Evolutionary conservation across 306 rosid genomes (phyloP).

Genomic region (Prunus fruticosa): DNA sequence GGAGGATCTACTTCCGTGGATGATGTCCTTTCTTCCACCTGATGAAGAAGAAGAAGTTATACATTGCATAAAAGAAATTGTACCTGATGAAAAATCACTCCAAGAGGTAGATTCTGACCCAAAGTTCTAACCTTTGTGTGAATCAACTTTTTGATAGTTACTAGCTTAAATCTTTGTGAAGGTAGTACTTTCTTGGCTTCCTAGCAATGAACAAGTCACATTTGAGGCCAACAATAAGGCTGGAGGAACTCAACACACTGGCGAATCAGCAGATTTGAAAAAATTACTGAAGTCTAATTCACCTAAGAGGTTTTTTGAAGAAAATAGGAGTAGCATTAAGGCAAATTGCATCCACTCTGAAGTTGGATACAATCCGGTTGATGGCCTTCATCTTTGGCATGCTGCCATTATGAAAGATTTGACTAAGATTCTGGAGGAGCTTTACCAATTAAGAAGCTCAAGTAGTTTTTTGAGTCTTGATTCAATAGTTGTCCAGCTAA

Average conservation of each 20-base stretch:
- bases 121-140: slow-evolving; percentile 14
- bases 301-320: slow-evolving; percentile 31
- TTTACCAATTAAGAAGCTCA: slow-evolving; percentile 47
- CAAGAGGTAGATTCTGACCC: slow-evolving; percentile 60
- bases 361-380: slow-evolving; percentile 48
- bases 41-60: slow-evolving; percentile 55
- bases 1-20: slow-evolving; percentile 62
- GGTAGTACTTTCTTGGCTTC: slow-evolving; percentile 80
- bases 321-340: slow-evolving; percentile 29
- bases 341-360: slow-evolving; percentile 33
- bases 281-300: slow-evolving; percentile 33
- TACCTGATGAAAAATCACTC: slow-evolving; percentile 64
- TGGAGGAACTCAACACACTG: slow-evolving; percentile 37
- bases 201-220: slow-evolving; percentile 28
- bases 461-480: slow-evolving; percentile 49
- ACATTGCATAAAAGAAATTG: slow-evolving; percentile 52
- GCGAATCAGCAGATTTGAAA: slow-evolving; percentile 35
- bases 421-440: slow-evolving; percentile 52
- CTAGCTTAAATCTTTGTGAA: slow-evolving; percentile 41
- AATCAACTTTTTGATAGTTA: slow-evolving; percentile 22
- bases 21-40: slow-evolving; percentile 62
- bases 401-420: slow-evolving; percentile 64
- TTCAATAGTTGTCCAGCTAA: slow-evolving; percentile 57
- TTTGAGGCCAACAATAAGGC: slow-evolving; percentile 18
- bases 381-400: slow-evolving; percentile 81